Conservation (phyloP, 2,329 filamentous ascomycete species). For the Aureobasidium sp. region DNA sequence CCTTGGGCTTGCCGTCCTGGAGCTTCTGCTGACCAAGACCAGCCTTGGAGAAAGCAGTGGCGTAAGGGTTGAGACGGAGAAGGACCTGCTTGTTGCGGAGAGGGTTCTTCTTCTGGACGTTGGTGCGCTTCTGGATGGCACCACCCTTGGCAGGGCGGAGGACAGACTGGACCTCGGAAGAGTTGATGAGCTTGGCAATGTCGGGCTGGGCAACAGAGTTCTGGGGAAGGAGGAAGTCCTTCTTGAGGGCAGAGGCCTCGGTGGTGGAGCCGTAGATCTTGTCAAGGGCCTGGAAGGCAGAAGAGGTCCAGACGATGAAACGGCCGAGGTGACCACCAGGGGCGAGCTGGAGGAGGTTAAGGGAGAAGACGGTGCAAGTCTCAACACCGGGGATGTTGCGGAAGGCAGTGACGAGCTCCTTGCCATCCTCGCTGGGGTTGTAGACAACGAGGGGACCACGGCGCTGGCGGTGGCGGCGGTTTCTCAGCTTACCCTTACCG, state of each 20-base stretch:
- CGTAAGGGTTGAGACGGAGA: slow-evolving; percentile 98
- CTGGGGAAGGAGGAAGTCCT: slow-evolving; percentile 94
- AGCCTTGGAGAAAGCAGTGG: slow-evolving; percentile 79
- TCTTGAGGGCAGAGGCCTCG: slow-evolving; percentile 85
- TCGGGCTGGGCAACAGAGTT: slow-evolving; percentile 92
- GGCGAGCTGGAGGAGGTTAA: slow-evolving; percentile 98
- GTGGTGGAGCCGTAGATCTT: slow-evolving; percentile 94
- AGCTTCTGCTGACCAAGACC: slow-evolving; percentile 68
- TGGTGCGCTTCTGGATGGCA: slow-evolving; percentile 78
- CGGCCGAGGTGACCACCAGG: slow-evolving; percentile 97
- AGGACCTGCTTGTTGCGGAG: slow-evolving; percentile 98
- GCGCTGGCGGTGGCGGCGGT: slow-evolving; percentile 93
- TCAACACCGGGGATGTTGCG: slow-evolving; percentile 99
- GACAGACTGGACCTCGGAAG: slow-evolving; percentile 93
- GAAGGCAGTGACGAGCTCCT: slow-evolving; percentile 88
- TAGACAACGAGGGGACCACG: slow-evolving; percentile 97
- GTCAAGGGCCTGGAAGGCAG: slow-evolving; percentile 93
- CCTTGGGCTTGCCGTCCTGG: slow-evolving; percentile 55
- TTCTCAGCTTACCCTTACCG: slow-evolving; percentile 97
- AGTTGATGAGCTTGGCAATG: slow-evolving; percentile 97
- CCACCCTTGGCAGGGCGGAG: slow-evolving; percentile 86
- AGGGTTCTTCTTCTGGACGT: slow-evolving; percentile 99
- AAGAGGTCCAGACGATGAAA: slow-evolving; percentile 98
- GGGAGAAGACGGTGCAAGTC: slow-evolving; percentile 84
- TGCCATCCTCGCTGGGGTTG: slow-evolving; percentile 90